These are phyloP conservation scores for Phytophthora pluvialis DNA, from an alignment of 352 stramenopile species.

Conservation along the genomic window DNA sequence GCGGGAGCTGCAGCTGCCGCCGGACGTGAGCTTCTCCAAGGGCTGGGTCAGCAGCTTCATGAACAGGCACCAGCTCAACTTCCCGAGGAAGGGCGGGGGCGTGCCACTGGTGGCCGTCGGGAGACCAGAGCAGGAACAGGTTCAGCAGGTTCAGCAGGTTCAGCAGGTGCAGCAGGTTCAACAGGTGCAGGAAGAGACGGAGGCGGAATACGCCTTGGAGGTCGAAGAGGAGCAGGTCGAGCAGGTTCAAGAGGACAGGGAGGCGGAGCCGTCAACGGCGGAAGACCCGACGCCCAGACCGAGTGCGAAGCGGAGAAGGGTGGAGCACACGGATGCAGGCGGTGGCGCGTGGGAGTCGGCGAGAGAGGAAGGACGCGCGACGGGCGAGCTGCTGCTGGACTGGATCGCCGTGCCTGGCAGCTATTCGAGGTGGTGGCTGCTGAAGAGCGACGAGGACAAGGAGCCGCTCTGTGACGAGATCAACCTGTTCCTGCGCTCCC, in stretches of 20 bases:
- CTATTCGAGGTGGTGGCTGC: constrained; percentile 46
- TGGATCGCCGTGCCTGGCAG: constrained; percentile 47
- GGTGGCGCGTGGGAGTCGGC: constrained; percentile 11
- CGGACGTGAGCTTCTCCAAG: constrained; percentile 61
- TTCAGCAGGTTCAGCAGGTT: neutral
- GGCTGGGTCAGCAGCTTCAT: constrained; percentile 71
- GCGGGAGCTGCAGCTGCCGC: constrained; percentile 43
- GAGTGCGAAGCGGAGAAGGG: constrained; percentile 15
- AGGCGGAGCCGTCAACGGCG: neutral
- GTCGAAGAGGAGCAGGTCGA: constrained; percentile 5
- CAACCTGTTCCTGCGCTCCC: constrained; percentile 40
- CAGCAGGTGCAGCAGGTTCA: neutral
- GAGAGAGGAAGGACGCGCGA: constrained; percentile 22
- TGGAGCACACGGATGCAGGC: neutral
- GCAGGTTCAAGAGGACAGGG: neutral
- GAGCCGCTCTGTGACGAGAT: constrained; percentile 46
- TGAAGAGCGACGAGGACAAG: constrained; percentile 32
- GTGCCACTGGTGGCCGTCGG: neutral
- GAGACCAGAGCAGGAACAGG: neutral
- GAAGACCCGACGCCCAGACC: constrained; percentile 1
- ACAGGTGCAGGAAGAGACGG: neutral
- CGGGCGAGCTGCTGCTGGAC: constrained; percentile 37
- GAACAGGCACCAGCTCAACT: constrained; percentile 57
- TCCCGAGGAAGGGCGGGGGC: constrained; percentile 27
- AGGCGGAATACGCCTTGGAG: constrained; percentile 7